These are phyloP conservation scores for Ustilago cynodontis DNA, from an alignment of 1,284 basidiomycete species.

Conservation along the genomic window DNA sequence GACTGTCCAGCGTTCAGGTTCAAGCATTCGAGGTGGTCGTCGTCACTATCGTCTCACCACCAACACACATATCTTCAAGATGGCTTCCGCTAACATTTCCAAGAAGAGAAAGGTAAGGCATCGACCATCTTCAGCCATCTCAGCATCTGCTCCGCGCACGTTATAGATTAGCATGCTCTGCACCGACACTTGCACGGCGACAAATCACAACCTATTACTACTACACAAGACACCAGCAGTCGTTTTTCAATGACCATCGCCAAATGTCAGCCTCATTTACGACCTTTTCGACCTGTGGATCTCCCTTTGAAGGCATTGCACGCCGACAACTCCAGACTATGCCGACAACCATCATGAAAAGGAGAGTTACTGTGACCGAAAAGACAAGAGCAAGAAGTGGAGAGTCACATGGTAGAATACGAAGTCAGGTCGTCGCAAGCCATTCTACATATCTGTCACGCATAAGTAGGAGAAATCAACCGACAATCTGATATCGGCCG, in stretches of 20 bases:
- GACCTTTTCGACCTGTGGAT: neutral
- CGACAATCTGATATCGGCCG: neutral
- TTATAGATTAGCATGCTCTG: neutral
- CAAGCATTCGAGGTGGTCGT: conserved; percentile 30
- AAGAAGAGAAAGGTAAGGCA: conserved; percentile 68
- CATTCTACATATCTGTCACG: no score
- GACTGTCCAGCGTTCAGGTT: conserved; percentile 17
- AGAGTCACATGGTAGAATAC: no score
- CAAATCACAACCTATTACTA: neutral
- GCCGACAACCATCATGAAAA: neutral
- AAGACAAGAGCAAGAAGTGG: no score
- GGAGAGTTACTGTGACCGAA: no score
- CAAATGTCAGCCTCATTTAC: neutral
- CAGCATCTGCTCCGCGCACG: conserved; percentile 4
- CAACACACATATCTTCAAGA: conserved; percentile 55
- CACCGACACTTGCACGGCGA: conserved; percentile 2
- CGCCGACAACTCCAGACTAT: neutral
- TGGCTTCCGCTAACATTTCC: conserved; percentile 67
- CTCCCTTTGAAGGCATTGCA: neutral
- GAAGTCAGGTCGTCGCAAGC: no score
- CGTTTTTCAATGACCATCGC: neutral
- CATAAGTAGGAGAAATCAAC: neutral
- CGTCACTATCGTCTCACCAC: conserved; percentile 33
- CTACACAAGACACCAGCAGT: neutral
- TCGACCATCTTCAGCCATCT: conserved; percentile 3